Evolutionary conservation across 192 early-diverging fungal species (phyloP).

Genomic region (Jimgerdemannia flammicorona): DNA sequence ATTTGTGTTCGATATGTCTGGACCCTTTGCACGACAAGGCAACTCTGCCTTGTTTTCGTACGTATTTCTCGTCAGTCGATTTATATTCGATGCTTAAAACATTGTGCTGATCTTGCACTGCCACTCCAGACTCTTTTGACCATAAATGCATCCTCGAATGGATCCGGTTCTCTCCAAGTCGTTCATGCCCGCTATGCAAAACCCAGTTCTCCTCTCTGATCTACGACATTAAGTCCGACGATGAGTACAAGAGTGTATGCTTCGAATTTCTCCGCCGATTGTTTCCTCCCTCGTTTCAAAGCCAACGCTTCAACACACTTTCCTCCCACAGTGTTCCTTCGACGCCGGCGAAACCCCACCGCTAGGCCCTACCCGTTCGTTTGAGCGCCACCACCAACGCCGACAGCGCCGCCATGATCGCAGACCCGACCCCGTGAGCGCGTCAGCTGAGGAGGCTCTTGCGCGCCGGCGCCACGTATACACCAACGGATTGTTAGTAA

Average conservation of each 20-base stretch:
- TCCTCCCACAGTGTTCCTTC: background rate
- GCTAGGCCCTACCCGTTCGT: background rate
- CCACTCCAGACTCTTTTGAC: background rate
- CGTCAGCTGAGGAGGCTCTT: background rate
- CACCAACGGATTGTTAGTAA: constrained; percentile 16
- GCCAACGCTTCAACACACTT: background rate
- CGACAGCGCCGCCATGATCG: background rate
- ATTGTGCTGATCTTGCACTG: background rate
- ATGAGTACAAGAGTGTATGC: background rate
- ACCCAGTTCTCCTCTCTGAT: background rate
- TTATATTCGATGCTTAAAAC: background rate
- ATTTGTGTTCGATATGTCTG: background rate
- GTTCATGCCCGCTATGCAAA: background rate
- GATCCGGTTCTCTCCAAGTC: background rate
- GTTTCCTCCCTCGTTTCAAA: background rate
- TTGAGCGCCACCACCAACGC: background rate
- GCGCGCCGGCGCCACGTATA: constrained; percentile 14
- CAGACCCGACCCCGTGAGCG: background rate
- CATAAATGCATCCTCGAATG: background rate
- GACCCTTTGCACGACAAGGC: background rate
- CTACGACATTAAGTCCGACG: background rate
- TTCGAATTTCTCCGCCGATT: background rate
- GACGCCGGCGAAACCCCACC: background rate
- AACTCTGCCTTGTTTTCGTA: background rate
- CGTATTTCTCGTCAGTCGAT: background rate